A percentile compares a stretch with the other conserved stretches of the same genome.
Evolutionary conservation across 163 green algal genomes (phyloP).

Genomic region (Botryococcus braunii): DNA sequence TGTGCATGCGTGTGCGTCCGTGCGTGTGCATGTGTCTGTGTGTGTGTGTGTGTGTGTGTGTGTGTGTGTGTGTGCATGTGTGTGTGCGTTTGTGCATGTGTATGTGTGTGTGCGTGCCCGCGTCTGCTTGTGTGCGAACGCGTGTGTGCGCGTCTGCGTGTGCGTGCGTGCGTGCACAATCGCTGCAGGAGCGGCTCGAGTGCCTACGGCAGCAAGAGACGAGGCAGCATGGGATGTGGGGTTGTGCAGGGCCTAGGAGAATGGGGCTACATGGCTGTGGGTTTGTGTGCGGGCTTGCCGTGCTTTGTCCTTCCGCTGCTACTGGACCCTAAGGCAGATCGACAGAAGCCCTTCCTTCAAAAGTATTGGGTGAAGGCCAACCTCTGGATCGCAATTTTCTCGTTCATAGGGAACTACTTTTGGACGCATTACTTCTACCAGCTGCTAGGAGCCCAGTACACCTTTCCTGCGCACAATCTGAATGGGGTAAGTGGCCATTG

Average conservation of each 20-base stretch:
- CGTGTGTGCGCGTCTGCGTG: too few relatives aligned
- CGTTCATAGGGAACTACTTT: slow-evolving; percentile 98
- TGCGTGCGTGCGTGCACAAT: too few relatives aligned
- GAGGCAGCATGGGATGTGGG: neutral
- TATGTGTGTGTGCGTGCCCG: too few relatives aligned
- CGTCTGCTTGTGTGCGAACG: too few relatives aligned
- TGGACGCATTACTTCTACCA: slow-evolving; percentile 99
- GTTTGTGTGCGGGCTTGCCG: slow-evolving; percentile 56
- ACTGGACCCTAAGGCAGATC: slow-evolving; percentile 54
- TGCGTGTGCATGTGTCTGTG: too few relatives aligned
- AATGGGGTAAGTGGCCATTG: slow-evolving; percentile 63
- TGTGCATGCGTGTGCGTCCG: too few relatives aligned
- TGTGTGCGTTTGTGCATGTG: too few relatives aligned
- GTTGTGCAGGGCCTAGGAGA: slow-evolving; percentile 38
- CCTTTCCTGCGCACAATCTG: slow-evolving; percentile 78
- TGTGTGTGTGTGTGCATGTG: too few relatives aligned
- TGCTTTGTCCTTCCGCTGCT: slow-evolving; percentile 70
- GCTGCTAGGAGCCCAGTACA: slow-evolving; percentile 92
- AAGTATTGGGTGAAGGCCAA: slow-evolving; percentile 93
- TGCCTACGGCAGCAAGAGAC: too few relatives aligned
- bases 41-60: too few relatives aligned
- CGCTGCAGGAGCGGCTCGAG: too few relatives aligned
- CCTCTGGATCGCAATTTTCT: slow-evolving; percentile 93
- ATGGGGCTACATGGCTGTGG: slow-evolving; percentile 81
- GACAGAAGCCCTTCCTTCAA: slow-evolving; percentile 53